Evolutionary conservation across 345 rosid genomes (phyloP).

Genomic region (Arabis alpina): DNA sequence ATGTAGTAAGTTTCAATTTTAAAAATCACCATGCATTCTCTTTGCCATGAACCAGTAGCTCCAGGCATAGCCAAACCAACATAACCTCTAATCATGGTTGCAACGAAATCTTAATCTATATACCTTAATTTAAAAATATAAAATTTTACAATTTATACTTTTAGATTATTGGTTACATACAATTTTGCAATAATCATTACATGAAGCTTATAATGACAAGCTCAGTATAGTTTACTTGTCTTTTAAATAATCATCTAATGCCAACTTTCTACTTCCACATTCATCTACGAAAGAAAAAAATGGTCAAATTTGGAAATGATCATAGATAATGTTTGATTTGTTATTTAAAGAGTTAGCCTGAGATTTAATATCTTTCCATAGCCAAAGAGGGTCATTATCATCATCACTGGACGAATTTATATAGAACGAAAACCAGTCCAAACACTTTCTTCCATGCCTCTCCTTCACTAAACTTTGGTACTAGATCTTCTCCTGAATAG

Average conservation of each 20-base stretch:
- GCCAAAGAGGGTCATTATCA: conserved; percentile 63
- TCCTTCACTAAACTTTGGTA: conserved; percentile 57
- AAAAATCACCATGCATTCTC: not conserved
- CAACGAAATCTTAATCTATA: conserved; percentile 31
- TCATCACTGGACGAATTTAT: conserved; percentile 61
- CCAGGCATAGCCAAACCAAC: too few species aligned
- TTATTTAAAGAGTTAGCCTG: conserved; percentile 54
- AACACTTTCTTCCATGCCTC: conserved; percentile 94
- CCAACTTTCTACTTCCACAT: too few species aligned
- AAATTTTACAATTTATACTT: not conserved
- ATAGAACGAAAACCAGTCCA: conserved; percentile 87
- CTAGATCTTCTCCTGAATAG: conserved; percentile 79
- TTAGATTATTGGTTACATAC: not conserved
- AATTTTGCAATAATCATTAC: not conserved
- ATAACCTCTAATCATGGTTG: too few species aligned
- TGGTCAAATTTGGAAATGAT: too few species aligned
- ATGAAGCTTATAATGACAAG: not conserved
- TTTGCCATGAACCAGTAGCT: too few species aligned
- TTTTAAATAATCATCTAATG: too few species aligned
- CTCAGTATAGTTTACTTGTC: conserved; percentile 55
- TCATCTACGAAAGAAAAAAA: too few species aligned
- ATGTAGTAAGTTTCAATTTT: not conserved
- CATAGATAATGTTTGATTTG: too few species aligned
- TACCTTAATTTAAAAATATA: conserved; percentile 47
- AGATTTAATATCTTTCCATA: conserved; percentile 89